These are phyloP conservation scores for Leishmania lainsoni DNA, from an alignment of 208 protist genomes.

Conservation along the genomic window DNA sequence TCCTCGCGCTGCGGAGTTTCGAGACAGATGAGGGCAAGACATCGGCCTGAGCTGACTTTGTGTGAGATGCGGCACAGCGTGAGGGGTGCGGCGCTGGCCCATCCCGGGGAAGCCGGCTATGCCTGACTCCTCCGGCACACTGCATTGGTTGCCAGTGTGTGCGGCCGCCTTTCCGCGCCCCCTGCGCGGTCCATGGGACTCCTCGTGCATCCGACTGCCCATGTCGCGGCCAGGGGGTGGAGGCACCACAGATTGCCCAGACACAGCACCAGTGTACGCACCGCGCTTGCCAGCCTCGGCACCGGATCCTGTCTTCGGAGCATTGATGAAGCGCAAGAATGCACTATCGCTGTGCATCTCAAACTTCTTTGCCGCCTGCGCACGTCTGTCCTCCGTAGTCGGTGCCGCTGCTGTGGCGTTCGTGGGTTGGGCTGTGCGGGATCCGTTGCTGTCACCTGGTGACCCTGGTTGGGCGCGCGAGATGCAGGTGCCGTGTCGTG, in stretches of 20 bases:
- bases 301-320: background rate
- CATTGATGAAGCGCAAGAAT: slow-evolving; percentile 80
- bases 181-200: slow-evolving; percentile 10
- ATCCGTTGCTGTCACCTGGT: slow-evolving; percentile 5
- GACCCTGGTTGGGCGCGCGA: background rate
- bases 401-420: background rate
- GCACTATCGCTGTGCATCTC: slow-evolving; percentile 45
- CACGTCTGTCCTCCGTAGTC: slow-evolving; percentile 31
- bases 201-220: slow-evolving; percentile 34
- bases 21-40: slow-evolving; percentile 29
- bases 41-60: slow-evolving; percentile 34
- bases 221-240: slow-evolving; percentile 15
- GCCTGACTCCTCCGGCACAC: slow-evolving; percentile 12
- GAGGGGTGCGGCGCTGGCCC: slow-evolving; percentile 32
- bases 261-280: background rate
- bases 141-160: background rate
- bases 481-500: slow-evolving; percentile 22
- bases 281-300: background rate
- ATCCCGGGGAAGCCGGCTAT: slow-evolving; percentile 50
- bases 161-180: slow-evolving; percentile 14
- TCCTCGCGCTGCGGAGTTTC: slow-evolving; percentile 8
- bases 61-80: slow-evolving; percentile 18
- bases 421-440: slow-evolving; percentile 10
- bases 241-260: background rate
- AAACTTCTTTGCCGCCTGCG: slow-evolving; percentile 53